Evolutionary conservation across 2,329 filamentous ascomycete genomes (phyloP).

Genomic region (Nemania serpens): DNA sequence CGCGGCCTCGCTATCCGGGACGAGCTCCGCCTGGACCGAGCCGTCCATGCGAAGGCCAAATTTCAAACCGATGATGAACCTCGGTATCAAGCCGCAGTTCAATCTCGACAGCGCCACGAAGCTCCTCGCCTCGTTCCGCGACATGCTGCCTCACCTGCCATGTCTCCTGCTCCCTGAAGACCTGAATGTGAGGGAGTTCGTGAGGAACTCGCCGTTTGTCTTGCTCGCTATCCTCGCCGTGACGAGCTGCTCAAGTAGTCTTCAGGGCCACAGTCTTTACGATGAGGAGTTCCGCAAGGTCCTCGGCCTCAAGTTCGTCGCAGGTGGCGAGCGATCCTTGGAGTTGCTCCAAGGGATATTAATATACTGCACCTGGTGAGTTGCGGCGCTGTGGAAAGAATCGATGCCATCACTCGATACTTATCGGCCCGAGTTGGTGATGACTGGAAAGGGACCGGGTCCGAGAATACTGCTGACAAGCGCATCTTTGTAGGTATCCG

Average conservation of each 20-base stretch:
- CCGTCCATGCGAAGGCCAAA: slow-evolving; percentile 16
- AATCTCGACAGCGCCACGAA: slow-evolving; percentile 58
- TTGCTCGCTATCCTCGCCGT: slow-evolving; percentile 59
- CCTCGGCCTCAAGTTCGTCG: slow-evolving; percentile 60
- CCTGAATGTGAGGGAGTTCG: slow-evolving; percentile 50
- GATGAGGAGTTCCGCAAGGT: slow-evolving; percentile 63
- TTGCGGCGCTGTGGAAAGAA: not conserved
- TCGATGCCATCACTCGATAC: too few relatives aligned
- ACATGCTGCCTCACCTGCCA: slow-evolving; percentile 48
- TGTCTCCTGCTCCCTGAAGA: slow-evolving; percentile 49
- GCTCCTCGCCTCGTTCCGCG: slow-evolving; percentile 50
- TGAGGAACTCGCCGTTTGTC: slow-evolving; percentile 55
- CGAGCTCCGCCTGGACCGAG: slow-evolving; percentile 20
- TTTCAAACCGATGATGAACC: slow-evolving; percentile 34
- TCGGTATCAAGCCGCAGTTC: slow-evolving; percentile 57
- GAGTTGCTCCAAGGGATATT: slow-evolving; percentile 62
- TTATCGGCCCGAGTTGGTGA: not conserved
- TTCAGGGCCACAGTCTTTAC: slow-evolving; percentile 58
- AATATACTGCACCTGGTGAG: slow-evolving; percentile 62
- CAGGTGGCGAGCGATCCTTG: slow-evolving; percentile 60
- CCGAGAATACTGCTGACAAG: too few relatives aligned
- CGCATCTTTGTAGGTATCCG: slow-evolving; percentile 51
- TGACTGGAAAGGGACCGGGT: too few relatives aligned
- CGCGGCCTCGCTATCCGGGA: slow-evolving; percentile 20
- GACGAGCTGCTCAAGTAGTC: slow-evolving; percentile 52